Evolutionary conservation across 805 yeast genomes (phyloP).

Genomic region (Saturnispora gosingensis): DNA sequence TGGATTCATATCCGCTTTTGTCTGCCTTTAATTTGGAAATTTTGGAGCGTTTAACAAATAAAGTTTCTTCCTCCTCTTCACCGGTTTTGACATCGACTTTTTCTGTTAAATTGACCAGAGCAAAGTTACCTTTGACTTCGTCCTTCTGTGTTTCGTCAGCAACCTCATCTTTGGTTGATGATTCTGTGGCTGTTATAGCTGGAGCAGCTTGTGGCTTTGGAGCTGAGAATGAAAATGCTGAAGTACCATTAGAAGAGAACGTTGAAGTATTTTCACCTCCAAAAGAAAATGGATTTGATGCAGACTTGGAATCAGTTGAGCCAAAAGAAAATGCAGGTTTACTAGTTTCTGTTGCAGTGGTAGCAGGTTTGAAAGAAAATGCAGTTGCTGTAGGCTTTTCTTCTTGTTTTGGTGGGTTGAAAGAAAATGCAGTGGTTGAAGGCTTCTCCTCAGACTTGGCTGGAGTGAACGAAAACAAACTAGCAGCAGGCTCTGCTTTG

Average conservation of each 20-base stretch:
- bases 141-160: slow-evolving; percentile 34
- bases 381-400: slow-evolving; percentile 5
- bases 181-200: slow-evolving; percentile 1
- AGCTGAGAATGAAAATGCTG: slow-evolving; percentile 2
- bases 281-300: slow-evolving; percentile 13
- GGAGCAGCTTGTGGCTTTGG: slow-evolving; percentile 7
- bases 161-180: slow-evolving; percentile 13
- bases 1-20: slow-evolving; percentile 45
- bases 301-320: neutral
- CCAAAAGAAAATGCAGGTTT: slow-evolving; percentile 4
- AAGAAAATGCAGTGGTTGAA: neutral
- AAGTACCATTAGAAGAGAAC: neutral
- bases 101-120: slow-evolving; percentile 36
- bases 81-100: slow-evolving; percentile 61
- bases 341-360: slow-evolving; percentile 2
- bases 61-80: slow-evolving; percentile 68
- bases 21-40: slow-evolving; percentile 50
- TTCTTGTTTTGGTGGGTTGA: neutral
- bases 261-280: slow-evolving; percentile 5
- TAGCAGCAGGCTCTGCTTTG: neutral
- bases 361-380: slow-evolving; percentile 1
- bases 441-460: neutral
- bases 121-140: slow-evolving; percentile 41
- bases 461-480: slow-evolving; percentile 6
- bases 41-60: slow-evolving; percentile 63